Conservation (phyloP, 768 basidiomycete genomes). For the Serpula lacrymans region DNA sequence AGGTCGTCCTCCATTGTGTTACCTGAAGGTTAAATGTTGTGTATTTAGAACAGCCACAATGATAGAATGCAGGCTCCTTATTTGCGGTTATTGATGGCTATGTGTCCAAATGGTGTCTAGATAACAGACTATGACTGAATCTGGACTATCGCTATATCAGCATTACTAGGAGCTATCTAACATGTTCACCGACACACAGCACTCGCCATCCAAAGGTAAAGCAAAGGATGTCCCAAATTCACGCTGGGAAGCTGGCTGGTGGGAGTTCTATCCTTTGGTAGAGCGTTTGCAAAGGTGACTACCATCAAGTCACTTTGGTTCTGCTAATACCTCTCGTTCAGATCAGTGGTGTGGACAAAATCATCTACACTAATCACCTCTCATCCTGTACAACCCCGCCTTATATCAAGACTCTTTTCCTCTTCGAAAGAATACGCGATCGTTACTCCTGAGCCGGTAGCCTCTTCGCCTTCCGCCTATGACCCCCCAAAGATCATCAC, state of each 20-base stretch:
- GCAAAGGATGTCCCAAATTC: constrained; percentile 44
- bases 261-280: constrained; percentile 63
- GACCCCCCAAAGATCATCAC: constrained; percentile 62
- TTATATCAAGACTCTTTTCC: constrained; percentile 65
- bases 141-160: too few species aligned
- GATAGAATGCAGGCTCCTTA: too few species aligned
- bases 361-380: constrained; percentile 69
- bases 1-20: constrained; percentile 54
- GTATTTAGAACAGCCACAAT: too few species aligned
- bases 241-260: constrained; percentile 67
- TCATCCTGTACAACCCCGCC: constrained; percentile 56
- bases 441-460: constrained; percentile 48
- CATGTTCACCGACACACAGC: constrained; percentile 19
- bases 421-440: constrained; percentile 64
- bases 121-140: too few species aligned
- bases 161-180: too few species aligned
- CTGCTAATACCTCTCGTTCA: constrained; percentile 21
- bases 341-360: constrained; percentile 69
- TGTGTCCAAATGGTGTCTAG: too few species aligned
- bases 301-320: neutral
- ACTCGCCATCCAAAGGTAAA: constrained; percentile 52
- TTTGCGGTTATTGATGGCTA: too few species aligned
- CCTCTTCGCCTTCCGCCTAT: constrained; percentile 45
- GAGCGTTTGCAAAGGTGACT: constrained; percentile 55
- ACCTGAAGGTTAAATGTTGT: too few species aligned